Conservation (phyloP, 371 early-diverging fungal genomes). For the Rhizopus arrhizus region DNA sequence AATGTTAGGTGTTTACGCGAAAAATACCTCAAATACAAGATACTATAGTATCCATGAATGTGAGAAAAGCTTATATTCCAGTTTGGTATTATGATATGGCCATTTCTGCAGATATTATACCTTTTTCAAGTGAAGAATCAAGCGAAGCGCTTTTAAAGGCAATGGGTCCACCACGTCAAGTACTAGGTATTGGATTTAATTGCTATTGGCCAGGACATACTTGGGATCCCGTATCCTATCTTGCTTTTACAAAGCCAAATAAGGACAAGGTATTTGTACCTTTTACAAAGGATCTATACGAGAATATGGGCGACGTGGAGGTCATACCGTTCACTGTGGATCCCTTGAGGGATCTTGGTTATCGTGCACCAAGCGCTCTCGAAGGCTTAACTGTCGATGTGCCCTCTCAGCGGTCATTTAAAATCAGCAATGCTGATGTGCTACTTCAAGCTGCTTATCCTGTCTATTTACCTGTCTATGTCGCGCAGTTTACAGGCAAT, state of each 20-base stretch:
- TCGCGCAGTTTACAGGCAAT: constrained; percentile 28
- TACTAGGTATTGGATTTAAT: constrained; percentile 32
- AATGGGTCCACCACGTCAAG: constrained; percentile 21
- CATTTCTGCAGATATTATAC: constrained; percentile 22
- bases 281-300: constrained; percentile 21
- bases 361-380: constrained; percentile 7
- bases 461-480: constrained; percentile 39
- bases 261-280: constrained; percentile 24
- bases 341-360: constrained; percentile 24
- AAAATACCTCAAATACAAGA: constrained; percentile 32
- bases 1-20: constrained; percentile 26
- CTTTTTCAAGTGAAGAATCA: constrained; percentile 6
- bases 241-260: constrained; percentile 25
- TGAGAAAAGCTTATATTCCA: constrained; percentile 36
- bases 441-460: constrained; percentile 34
- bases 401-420: not conserved
- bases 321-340: constrained; percentile 30
- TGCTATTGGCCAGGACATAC: constrained; percentile 40
- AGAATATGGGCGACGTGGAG: constrained; percentile 22
- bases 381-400: constrained; percentile 18
- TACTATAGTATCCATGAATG: constrained; percentile 24
- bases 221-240: constrained; percentile 35
- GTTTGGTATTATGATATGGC: constrained; percentile 43
- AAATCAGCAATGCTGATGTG: constrained; percentile 21
- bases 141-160: constrained; percentile 3